Conservation (phyloP, 768 basidiomycete genomes). For the Calvatia gigantea region DNA sequence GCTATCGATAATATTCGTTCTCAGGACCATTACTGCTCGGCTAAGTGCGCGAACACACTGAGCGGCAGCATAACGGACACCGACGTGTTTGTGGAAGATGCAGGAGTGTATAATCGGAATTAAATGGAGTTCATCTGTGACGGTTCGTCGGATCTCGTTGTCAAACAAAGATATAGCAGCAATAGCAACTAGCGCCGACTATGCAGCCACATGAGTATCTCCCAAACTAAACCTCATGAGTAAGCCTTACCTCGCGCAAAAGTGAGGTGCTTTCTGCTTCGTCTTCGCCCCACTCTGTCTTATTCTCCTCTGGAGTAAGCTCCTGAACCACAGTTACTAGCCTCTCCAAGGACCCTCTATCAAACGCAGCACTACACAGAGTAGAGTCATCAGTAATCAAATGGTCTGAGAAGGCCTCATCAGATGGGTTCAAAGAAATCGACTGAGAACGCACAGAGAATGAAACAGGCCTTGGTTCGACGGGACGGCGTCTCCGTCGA, state of each 20-base stretch:
- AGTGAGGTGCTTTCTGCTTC: slow-evolving; percentile 56
- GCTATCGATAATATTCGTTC: slow-evolving; percentile 83
- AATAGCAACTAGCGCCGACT: slow-evolving; percentile 74
- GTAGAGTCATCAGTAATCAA: slow-evolving; percentile 69
- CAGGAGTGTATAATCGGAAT: slow-evolving; percentile 24
- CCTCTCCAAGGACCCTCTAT: slow-evolving; percentile 61
- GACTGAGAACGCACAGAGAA: slow-evolving; percentile 52
- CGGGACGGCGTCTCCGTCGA: slow-evolving; percentile 34
- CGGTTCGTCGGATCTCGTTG: slow-evolving; percentile 64
- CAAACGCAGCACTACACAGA: slow-evolving; percentile 64
- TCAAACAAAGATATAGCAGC: slow-evolving; percentile 71
- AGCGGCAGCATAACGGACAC: slow-evolving; percentile 83
- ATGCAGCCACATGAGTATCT: neutral
- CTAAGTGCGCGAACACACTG: slow-evolving; percentile 81
- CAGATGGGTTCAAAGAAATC: neutral
- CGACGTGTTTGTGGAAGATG: slow-evolving; percentile 44
- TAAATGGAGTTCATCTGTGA: slow-evolving; percentile 59
- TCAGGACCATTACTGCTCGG: slow-evolving; percentile 72
- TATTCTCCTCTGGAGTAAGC: slow-evolving; percentile 45
- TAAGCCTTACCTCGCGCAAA: slow-evolving; percentile 64
- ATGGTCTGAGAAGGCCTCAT: slow-evolving; percentile 37
- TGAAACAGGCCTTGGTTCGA: slow-evolving; percentile 70
- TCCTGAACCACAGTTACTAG: slow-evolving; percentile 48
- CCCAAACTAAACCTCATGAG: neutral
- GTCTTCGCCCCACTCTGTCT: slow-evolving; percentile 60